Conservation (phyloP, 2,329 filamentous ascomycete species). For the Drechslerella dactyloides region DNA sequence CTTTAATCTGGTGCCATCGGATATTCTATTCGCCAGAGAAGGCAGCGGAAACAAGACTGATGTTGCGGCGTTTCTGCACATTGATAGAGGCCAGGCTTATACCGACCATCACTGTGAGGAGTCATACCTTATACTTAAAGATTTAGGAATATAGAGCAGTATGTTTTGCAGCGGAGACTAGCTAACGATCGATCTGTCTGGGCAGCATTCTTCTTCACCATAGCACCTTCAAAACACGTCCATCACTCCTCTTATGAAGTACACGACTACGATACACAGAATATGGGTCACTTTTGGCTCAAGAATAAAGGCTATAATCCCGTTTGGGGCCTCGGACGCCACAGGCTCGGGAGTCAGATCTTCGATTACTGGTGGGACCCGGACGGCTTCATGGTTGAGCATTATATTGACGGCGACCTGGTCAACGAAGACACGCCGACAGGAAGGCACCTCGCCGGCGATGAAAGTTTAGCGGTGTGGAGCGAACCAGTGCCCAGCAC, state of each 20-base stretch:
- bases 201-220: conserved; percentile 38
- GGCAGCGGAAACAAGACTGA: conserved; percentile 55
- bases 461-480: conserved; percentile 60
- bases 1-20: conserved; percentile 57
- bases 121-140: not conserved
- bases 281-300: conserved; percentile 73
- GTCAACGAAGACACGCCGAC: conserved; percentile 66
- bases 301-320: conserved; percentile 67
- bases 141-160: too few species aligned
- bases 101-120: conserved; percentile 63
- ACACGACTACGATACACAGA: conserved; percentile 73
- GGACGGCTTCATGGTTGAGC: conserved; percentile 69
- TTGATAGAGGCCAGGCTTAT: conserved; percentile 63
- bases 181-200: not conserved
- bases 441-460: conserved; percentile 58
- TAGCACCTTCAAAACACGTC: conserved; percentile 61
- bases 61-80: conserved; percentile 63
- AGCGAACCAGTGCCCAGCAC: conserved; percentile 58
- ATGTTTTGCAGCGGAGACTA: too few species aligned
- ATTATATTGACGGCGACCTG: conserved; percentile 74
- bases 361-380: conserved; percentile 77
- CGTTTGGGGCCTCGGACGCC: conserved; percentile 74
- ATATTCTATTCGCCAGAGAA: conserved; percentile 55
- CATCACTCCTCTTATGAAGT: conserved; percentile 75
- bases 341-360: conserved; percentile 73